Evolutionary conservation across 768 basidiomycete genomes (phyloP), one percentile per base, ranked within the genome.

Genomic region (Chiua virens): DNA sequence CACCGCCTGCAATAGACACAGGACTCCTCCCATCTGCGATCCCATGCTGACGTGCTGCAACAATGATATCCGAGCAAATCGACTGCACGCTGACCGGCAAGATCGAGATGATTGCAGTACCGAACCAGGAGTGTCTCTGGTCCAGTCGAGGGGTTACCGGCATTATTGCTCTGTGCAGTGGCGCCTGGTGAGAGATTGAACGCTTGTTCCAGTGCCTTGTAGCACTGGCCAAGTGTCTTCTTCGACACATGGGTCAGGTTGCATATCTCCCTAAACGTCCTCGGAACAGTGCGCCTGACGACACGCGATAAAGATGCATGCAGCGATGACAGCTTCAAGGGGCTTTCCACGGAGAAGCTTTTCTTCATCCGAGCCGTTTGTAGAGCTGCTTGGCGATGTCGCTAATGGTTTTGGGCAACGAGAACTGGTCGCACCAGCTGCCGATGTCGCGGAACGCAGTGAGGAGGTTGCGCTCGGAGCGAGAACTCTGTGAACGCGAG

Each of bases 241-340:
- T 98, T 98, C 64, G 90, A 87, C 53, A 98, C 96, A 60, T 89
- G 86, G 8, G 93, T 93, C 57, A 95, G 75, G 66, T 91, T 88
- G 73, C 91, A 94, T 42, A 97, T 95, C 75, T 97, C 97, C 63
- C 89, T 85, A 75, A 98, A 98, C 47, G 94, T 96, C 52, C 96
- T 80, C 0, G 92, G 91, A n/a, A 96, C 93, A n/a, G 60, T 94
- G 89, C 8, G 90, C 94, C 70, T 95, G 91, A 34, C 96, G 81
- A 68, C 94, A 97, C 0, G 95, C 96, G 61, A 98, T 95, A 70
- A 98, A 97, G 65, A 98, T 95, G 72, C 96, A 98, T 1, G 96
- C 95, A 25, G 96, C 96, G 55, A 97, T 92, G 65, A 97, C 86
- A 6, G 94, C 94, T 52, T 94, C 89, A 57, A 92, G 79, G 2